Base-by-base conservation (phyloP, 257 asterid species). In the Linderniella brevidens region DNA sequence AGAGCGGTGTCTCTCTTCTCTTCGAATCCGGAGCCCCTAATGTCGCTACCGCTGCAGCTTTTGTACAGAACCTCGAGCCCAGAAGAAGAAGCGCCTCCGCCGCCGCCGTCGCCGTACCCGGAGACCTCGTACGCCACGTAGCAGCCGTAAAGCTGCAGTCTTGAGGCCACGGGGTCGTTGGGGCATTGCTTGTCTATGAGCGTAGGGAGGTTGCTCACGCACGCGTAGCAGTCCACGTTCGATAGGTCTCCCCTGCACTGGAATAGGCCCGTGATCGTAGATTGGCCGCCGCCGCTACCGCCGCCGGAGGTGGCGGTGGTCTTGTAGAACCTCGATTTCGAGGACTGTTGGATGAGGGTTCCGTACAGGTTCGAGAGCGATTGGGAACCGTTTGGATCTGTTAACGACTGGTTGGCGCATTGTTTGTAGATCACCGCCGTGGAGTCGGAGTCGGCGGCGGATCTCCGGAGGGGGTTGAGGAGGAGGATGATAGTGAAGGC, bases 41-140 rank as follows among this genome's bases (percentile, higher is more conserved):
- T 53, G 49, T 80, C 80, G 40, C 69, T 78, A 5, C 75, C 80
- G 68, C 94, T 78, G 19, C 98, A 88, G 43, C 80, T 68, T 62
- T 84, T 88, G 70, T 66, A 88, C 72, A 84, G 64, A 90, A 84
- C 67, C 35, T 80, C 93, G 94, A 88, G 65, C 45, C 98, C 98
- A 38, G 95, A 84, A 8, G 80, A 68, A 67, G 80, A 90, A 10
- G 82, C 68, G 57, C n/a, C n/a, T n/a, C n/a, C n/a, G n/a, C n/a
- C n/a, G n/a, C n/a, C 32, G 32, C 32, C 32, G 3, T 25, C 32
- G 32, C 6, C 32, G 32, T 78, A 88, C 2, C 98, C 98, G 9
- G 76, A 66, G 18, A 78, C 92, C 49, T 88, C 93, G 65, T 88
- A 88, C 5, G 77, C 67, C 94, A 88, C 80, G 46, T 84, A 88